Evolutionary conservation across 1,284 basidiomycete genomes (phyloP).

Genomic region (Leccinum glutinopallens): DNA sequence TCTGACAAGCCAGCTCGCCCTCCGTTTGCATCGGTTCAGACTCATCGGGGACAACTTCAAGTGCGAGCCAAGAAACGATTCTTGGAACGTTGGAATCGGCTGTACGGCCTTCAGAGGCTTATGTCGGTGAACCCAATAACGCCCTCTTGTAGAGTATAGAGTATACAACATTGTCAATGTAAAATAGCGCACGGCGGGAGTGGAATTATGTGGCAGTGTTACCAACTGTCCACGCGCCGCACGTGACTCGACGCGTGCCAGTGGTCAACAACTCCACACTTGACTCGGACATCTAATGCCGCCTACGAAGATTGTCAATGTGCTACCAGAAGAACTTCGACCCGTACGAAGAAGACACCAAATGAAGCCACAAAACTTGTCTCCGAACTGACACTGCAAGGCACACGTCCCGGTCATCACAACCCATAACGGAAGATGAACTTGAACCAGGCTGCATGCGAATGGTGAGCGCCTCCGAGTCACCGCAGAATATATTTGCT

Average conservation of each 20-base stretch:
- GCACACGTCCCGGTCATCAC: slow-evolving; percentile 4
- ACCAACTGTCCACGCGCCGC: not conserved
- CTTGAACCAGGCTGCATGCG: slow-evolving; percentile 49
- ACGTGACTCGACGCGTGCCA: slow-evolving; percentile 10
- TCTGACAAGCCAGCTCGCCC: slow-evolving; percentile 14
- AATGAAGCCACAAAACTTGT: slow-evolving; percentile 14
- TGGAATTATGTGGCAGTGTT: not conserved
- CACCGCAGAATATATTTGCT: slow-evolving; percentile 54
- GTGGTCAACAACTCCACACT: too few relatives aligned
- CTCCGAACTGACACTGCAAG: slow-evolving; percentile 11
- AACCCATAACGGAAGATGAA: slow-evolving; percentile 29
- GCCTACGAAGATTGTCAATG: slow-evolving; percentile 12
- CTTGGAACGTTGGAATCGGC: slow-evolving; percentile 16
- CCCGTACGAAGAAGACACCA: slow-evolving; percentile 14
- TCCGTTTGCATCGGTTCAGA: slow-evolving; percentile 14
- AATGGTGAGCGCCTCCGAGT: slow-evolving; percentile 52
- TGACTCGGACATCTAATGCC: slow-evolving; percentile 10
- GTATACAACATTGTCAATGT: not conserved
- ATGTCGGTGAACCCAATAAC: slow-evolving; percentile 24
- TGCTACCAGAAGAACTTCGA: slow-evolving; percentile 17
- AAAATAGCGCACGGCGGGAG: too few relatives aligned
- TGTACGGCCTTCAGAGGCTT: slow-evolving; percentile 23
- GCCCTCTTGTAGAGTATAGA: slow-evolving; percentile 9
- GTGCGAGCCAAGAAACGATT: slow-evolving; percentile 17
- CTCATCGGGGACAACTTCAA: slow-evolving; percentile 19